Conservation (phyloP, 352 stramenopile species). For the Elongisporangium prolatum region DNA sequence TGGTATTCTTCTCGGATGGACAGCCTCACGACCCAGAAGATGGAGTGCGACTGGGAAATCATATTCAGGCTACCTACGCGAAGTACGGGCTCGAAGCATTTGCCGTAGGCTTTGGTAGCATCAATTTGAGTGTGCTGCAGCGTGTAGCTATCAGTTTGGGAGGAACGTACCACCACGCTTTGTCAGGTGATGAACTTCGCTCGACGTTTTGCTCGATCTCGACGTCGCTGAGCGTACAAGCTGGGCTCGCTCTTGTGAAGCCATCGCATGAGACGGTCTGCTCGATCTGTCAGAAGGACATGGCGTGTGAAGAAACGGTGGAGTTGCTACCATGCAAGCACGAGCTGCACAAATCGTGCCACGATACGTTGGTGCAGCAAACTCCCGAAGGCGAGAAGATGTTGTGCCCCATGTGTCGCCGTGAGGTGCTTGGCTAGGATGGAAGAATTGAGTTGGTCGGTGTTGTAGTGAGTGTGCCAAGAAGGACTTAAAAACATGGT, state of each 20-base stretch:
- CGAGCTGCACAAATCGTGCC: slow-evolving; percentile 43
- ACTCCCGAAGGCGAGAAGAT: background rate
- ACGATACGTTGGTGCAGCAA: slow-evolving; percentile 21
- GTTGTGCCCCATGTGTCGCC: background rate
- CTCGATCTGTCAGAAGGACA: slow-evolving; percentile 56
- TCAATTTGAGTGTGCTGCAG: slow-evolving; percentile 60
- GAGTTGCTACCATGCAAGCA: slow-evolving; percentile 41
- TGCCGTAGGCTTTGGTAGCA: slow-evolving; percentile 61
- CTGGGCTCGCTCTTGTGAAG: slow-evolving; percentile 53
- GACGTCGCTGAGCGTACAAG: slow-evolving; percentile 53
- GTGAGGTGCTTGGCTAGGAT: background rate
- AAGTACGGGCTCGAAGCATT: slow-evolving; percentile 62
- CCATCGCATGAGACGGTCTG: slow-evolving; percentile 52
- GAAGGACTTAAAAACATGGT: background rate
- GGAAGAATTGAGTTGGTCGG: too few relatives aligned
- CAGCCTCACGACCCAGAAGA: slow-evolving; percentile 37
- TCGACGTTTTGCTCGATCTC: slow-evolving; percentile 75
- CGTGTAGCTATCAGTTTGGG: slow-evolving; percentile 46
- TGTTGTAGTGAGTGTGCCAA: background rate
- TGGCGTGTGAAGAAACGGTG: slow-evolving; percentile 39
- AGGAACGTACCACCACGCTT: slow-evolving; percentile 53
- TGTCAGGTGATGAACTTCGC: slow-evolving; percentile 65
- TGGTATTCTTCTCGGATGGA: slow-evolving; percentile 82
- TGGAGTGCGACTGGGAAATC: slow-evolving; percentile 41
- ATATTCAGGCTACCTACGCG: slow-evolving; percentile 51